phyloP scores from a whole-genome alignment of 805 yeast species.

The Pichia nanzhaoensis region DNA sequence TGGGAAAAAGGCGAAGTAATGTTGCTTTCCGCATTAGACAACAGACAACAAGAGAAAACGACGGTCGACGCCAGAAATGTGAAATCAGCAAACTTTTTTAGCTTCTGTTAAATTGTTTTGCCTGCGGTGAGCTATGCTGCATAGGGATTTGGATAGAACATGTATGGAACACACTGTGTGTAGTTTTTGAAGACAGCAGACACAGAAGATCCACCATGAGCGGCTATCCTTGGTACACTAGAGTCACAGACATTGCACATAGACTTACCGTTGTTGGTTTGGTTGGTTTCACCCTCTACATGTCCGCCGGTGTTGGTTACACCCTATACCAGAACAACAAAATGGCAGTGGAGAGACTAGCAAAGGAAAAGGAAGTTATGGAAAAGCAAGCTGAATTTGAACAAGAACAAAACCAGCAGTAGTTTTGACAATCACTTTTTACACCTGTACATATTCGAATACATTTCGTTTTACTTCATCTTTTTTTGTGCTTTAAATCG shows the following conservation, averaged over 20 bases:
- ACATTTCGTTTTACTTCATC: not conserved
- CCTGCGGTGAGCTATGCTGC: too few relatives aligned
- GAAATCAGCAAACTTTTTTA: too few relatives aligned
- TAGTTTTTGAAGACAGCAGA: not conserved
- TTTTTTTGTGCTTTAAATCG: not conserved
- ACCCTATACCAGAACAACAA: constrained; percentile 48
- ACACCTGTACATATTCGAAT: not conserved
- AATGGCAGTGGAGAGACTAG: constrained; percentile 40
- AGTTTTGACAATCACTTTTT: not conserved
- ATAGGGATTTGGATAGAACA: too few relatives aligned
- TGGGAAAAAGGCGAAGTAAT: too few relatives aligned
- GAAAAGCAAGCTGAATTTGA: constrained; percentile 23
- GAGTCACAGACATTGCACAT: constrained; percentile 63
- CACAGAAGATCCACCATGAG: constrained; percentile 6
- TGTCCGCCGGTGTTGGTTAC: constrained; percentile 46
- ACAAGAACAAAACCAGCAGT: constrained; percentile 14
- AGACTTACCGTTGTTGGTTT: constrained; percentile 64
- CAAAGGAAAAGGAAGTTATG: constrained; percentile 25
- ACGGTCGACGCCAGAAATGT: too few relatives aligned
- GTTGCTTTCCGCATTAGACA: too few relatives aligned
- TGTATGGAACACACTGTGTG: not conserved
- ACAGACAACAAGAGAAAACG: too few relatives aligned
- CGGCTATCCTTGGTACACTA: constrained; percentile 66
- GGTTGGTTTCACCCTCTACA: constrained; percentile 46
- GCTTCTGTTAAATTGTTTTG: too few relatives aligned